Conservation (phyloP, 768 basidiomycete species). For the Suillus brevipes region DNA sequence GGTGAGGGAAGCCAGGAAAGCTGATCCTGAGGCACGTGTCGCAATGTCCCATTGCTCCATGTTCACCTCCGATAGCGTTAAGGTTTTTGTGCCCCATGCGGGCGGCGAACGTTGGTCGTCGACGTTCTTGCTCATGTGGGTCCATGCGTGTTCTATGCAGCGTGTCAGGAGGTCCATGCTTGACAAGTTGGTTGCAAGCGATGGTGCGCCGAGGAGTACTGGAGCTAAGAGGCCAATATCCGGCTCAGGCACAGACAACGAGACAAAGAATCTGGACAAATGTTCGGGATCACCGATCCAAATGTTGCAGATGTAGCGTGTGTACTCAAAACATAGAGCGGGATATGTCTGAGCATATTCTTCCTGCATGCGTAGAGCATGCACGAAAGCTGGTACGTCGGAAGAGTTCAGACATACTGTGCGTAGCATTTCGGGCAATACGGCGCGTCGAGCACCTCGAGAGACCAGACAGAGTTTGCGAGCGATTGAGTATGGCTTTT, state of each 20-base stretch:
- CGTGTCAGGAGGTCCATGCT: slow-evolving; percentile 39
- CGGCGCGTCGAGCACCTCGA: slow-evolving; percentile 27
- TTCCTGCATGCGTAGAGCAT: slow-evolving; percentile 31
- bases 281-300: slow-evolving; percentile 26
- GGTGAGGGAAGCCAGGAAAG: slow-evolving; percentile 38
- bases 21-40: slow-evolving; percentile 21
- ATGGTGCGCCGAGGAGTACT: slow-evolving; percentile 6
- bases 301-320: slow-evolving; percentile 31
- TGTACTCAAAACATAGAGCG: slow-evolving; percentile 34
- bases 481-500: slow-evolving; percentile 24
- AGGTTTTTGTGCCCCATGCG: slow-evolving; percentile 16
- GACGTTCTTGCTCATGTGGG: too few species aligned
- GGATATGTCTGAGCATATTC: slow-evolving; percentile 12
- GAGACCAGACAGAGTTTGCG: slow-evolving; percentile 38
- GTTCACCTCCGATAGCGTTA: slow-evolving; percentile 41
- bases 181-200: neutral
- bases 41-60: slow-evolving; percentile 28
- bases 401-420: slow-evolving; percentile 33
- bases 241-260: slow-evolving; percentile 16
- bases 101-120: slow-evolving; percentile 24
- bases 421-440: slow-evolving; percentile 41
- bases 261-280: too few species aligned
- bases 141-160: slow-evolving; percentile 21
- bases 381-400: slow-evolving; percentile 27
- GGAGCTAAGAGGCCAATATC: slow-evolving; percentile 18